Evolutionary conservation across 2,329 filamentous ascomycete genomes (phyloP).

Genomic region (Elsinoe batatas): DNA sequence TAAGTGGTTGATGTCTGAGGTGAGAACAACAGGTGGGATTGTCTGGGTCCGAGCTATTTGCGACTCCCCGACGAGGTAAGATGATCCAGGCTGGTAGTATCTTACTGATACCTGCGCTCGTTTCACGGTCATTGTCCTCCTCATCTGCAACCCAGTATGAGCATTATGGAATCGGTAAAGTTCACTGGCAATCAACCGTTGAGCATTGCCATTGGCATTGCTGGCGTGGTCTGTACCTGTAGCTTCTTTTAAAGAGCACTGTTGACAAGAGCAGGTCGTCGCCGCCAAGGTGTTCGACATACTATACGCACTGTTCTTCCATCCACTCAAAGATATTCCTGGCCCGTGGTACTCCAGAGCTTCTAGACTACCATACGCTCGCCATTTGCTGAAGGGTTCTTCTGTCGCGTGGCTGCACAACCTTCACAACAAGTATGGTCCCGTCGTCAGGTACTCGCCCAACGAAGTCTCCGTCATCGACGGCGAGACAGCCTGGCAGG

Average conservation of each 20-base stretch:
- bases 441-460: constrained; percentile 33
- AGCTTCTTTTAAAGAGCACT: neutral
- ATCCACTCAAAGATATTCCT: constrained; percentile 31
- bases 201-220: constrained; percentile 11
- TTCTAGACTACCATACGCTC: constrained; percentile 26
- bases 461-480: constrained; percentile 36
- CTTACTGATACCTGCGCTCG: neutral
- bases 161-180: neutral
- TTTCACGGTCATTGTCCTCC: neutral
- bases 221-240: constrained; percentile 6
- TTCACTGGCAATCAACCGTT: neutral
- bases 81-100: neutral
- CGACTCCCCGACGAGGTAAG: neutral
- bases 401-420: constrained; percentile 13
- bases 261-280: constrained; percentile 13
- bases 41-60: neutral
- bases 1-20: no score
- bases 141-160: neutral
- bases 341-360: constrained; percentile 28
- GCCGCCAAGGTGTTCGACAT: constrained; percentile 8
- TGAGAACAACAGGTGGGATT: neutral
- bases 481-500: constrained; percentile 34
- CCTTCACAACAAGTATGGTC: constrained; percentile 33
- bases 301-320: constrained; percentile 32
- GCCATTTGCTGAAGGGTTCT: constrained; percentile 23